Evolutionary conservation across 192 early-diverging fungal species (phyloP), one percentile per base, ranked within the genome.

Genomic region (Mortierella antarctica): DNA sequence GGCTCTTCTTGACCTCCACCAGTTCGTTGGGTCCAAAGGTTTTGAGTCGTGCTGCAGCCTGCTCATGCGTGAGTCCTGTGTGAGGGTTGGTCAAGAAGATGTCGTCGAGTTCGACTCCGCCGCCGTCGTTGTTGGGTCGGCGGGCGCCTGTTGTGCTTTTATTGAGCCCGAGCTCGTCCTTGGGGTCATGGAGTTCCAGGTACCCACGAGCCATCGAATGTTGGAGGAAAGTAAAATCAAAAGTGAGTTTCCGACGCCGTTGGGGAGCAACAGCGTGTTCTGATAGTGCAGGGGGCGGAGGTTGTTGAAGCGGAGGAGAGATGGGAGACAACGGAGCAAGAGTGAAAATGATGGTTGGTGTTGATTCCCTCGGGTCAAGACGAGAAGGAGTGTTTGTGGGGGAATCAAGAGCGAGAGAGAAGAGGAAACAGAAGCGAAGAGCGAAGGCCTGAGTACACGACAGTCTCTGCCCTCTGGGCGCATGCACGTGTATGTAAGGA

Each of bases 11-110:
- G 21, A 76, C 78, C 66, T 87, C 86, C 11, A 62, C 21, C 42
- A 87, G 13, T 57, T 89, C 89, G 59, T 93, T 93, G 42, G 47
- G 67, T 44, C 93, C 93, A 83, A 91, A 94, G 62, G 72, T 64
- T 12, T 66, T 70, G 5, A 89, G 59, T 47, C 93, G 82, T 20
- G 84, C 83, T 7, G 60, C 54, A 1, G 84, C 89, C 63, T 92
- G 86, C 45, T 84, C 87, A 7, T 84, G 65, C 3, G 89, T 82
- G 54, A 94, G 86, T 47, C 93, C 93, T n/a, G 88, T 74, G 5
- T 74, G 72, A 7, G 92, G 92, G 57, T 87, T 81, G 10, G 93
- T 93, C 51, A 90, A 80, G 39, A 93, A 73, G 10, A 87, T 67
- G 17, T 76, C 53, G 48, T 92, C 91, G 10, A 87, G 68, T 21